Evolutionary conservation across 208 protist genomes (phyloP).

Genomic region (Wallacemonas sp.): DNA sequence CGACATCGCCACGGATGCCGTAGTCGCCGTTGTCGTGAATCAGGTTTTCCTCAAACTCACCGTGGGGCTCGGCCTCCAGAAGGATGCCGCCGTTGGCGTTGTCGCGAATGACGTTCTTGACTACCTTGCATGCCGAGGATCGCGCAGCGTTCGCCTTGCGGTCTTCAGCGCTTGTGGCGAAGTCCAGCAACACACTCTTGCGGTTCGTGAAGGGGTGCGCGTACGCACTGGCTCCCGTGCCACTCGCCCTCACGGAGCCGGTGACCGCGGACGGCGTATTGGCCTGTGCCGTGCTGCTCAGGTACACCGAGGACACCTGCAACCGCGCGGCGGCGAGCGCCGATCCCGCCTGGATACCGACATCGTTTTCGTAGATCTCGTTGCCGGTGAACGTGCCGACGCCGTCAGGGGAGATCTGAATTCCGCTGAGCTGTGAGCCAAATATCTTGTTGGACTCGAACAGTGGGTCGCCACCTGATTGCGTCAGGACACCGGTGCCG

Average conservation of each 20-base stretch:
- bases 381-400: conserved; percentile 52
- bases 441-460: conserved; percentile 55
- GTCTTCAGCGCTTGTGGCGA: conserved; percentile 18
- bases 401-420: conserved; percentile 55
- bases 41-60: conserved; percentile 63
- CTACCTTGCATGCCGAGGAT: conserved; percentile 25
- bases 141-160: conserved; percentile 18
- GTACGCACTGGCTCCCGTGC: background rate
- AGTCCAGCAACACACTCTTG: conserved; percentile 23
- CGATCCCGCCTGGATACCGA: conserved; percentile 77
- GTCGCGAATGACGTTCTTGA: conserved; percentile 49
- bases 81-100: conserved; percentile 76
- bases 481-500: conserved; percentile 61
- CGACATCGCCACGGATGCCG: conserved; percentile 60
- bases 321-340: conserved; percentile 37
- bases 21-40: conserved; percentile 68
- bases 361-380: conserved; percentile 62
- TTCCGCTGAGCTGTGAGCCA: conserved; percentile 44
- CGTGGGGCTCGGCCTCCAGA: conserved; percentile 38
- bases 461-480: conserved; percentile 51
- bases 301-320: conserved; percentile 44
- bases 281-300: conserved; percentile 12
- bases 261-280: background rate
- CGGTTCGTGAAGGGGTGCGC: conserved; percentile 7
- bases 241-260: background rate